phyloP scores from a whole-genome alignment of 352 stramenopile species.

The Pythium graminicola region DNA sequence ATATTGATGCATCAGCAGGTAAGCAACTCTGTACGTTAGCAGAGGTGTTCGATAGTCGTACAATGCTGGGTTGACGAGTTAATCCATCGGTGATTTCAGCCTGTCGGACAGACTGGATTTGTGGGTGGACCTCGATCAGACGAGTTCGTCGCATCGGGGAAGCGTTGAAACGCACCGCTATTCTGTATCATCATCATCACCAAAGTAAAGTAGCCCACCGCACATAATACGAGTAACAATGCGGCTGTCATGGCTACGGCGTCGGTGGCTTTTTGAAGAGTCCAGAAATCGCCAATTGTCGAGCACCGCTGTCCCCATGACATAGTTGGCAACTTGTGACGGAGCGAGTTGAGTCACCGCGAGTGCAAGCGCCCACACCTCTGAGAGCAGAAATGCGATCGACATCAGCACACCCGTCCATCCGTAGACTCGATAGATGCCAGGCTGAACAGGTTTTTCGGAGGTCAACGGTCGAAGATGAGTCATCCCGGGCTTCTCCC shows the following conservation, averaged over 20 bases:
- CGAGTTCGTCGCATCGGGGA: no score
- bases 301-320: conserved; percentile 36
- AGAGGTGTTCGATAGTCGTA: no score
- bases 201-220: conserved; percentile 28
- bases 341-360: conserved; percentile 36
- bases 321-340: conserved; percentile 28
- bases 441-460: not conserved
- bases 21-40: no score
- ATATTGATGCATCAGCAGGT: no score
- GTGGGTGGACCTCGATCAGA: no score
- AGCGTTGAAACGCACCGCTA: not conserved
- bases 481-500: no score
- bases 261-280: conserved; percentile 25
- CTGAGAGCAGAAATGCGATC: conserved; percentile 30
- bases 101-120: no score
- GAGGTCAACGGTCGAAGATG: no score
- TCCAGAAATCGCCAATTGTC: conserved; percentile 48
- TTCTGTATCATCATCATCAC: conserved; percentile 25
- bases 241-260: conserved; percentile 2
- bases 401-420: conserved; percentile 36
- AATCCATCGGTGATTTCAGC: no score
- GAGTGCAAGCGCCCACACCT: conserved; percentile 28
- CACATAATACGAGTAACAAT: conserved; percentile 30
- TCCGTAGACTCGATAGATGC: conserved; percentile 23
- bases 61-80: no score